These are phyloP conservation scores for Lactifluus volemus DNA, from an alignment of 768 basidiomycete genomes.

Conservation along the genomic window DNA sequence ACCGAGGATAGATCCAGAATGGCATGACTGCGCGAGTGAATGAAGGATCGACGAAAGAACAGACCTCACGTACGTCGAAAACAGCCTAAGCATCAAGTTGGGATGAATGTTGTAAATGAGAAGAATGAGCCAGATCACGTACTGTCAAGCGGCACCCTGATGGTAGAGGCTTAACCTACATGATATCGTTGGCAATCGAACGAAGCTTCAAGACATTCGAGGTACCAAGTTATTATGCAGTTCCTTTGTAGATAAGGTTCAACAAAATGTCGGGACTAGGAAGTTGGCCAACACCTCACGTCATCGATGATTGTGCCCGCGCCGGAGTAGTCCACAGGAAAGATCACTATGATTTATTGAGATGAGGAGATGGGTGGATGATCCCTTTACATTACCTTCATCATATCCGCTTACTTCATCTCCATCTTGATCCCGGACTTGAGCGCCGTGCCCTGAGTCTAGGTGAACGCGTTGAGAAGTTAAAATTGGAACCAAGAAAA, in stretches of 20 bases:
- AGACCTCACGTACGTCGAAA: slow-evolving; percentile 14
- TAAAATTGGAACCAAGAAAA: background rate
- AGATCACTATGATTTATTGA: slow-evolving; percentile 28
- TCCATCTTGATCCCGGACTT: slow-evolving; percentile 32
- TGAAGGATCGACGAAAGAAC: background rate
- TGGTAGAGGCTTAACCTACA: slow-evolving; percentile 32
- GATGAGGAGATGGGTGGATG: background rate
- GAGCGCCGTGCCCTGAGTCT: slow-evolving; percentile 44
- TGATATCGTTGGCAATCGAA: background rate
- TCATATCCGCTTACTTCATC: slow-evolving; percentile 36
- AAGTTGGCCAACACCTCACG: slow-evolving; percentile 24
- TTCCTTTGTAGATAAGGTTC: background rate
- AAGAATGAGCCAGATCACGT: background rate
- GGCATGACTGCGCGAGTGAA: slow-evolving; percentile 27
- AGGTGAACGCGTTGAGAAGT: background rate
- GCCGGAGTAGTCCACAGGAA: slow-evolving; percentile 39
- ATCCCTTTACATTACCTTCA: slow-evolving; percentile 20
- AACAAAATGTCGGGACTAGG: background rate
- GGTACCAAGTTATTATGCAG: slow-evolving; percentile 16
- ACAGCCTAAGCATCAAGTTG: slow-evolving; percentile 4
- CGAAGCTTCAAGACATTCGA: background rate
- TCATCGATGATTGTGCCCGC: slow-evolving; percentile 43
- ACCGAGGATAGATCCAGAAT: slow-evolving; percentile 36
- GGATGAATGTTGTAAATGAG: background rate
- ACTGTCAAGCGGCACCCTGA: slow-evolving; percentile 42